Evolutionary conservation across 306 rosid species (phyloP).

Genomic region (Begonia loranthoides): DNA sequence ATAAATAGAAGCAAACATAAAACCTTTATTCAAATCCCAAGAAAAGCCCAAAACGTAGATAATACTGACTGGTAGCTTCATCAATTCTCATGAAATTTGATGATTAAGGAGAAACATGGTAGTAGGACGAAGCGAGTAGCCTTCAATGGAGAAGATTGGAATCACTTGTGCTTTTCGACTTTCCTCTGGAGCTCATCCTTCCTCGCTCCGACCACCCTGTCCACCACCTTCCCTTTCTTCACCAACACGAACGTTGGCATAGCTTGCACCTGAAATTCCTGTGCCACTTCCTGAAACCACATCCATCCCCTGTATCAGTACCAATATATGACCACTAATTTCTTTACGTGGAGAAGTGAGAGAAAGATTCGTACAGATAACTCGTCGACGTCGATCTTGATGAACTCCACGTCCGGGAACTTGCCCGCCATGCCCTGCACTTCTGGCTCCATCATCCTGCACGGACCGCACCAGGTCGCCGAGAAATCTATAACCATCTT

Average conservation of each 20-base stretch:
- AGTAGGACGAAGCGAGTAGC: too few relatives aligned
- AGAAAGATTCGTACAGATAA: constrained; percentile 29
- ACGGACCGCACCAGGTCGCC: constrained; percentile 94
- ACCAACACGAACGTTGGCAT: constrained; percentile 79
- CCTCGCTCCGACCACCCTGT: constrained; percentile 51
- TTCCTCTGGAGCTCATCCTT: constrained; percentile 72
- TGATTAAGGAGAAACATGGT: too few relatives aligned
- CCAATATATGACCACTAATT: background rate
- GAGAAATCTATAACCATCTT: constrained; percentile 83
- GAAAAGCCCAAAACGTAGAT: too few relatives aligned
- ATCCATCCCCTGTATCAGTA: background rate
- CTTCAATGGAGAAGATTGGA: background rate
- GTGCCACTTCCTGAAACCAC: constrained; percentile 49
- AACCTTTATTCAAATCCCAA: too few relatives aligned
- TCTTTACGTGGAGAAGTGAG: background rate
- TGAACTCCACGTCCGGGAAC: constrained; percentile 50
- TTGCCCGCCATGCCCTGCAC: constrained; percentile 39
- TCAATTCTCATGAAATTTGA: too few relatives aligned
- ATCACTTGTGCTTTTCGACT: constrained; percentile 20
- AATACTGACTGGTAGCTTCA: too few relatives aligned
- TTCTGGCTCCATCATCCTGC: constrained; percentile 63
- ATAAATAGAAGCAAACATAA: too few relatives aligned
- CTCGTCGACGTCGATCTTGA: constrained; percentile 87
- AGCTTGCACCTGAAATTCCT: constrained; percentile 50
- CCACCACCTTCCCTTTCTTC: constrained; percentile 61